Evolutionary conservation across 495 filamentous ascomycete species (phyloP).

Genomic region (Lichenothelia convexa): DNA sequence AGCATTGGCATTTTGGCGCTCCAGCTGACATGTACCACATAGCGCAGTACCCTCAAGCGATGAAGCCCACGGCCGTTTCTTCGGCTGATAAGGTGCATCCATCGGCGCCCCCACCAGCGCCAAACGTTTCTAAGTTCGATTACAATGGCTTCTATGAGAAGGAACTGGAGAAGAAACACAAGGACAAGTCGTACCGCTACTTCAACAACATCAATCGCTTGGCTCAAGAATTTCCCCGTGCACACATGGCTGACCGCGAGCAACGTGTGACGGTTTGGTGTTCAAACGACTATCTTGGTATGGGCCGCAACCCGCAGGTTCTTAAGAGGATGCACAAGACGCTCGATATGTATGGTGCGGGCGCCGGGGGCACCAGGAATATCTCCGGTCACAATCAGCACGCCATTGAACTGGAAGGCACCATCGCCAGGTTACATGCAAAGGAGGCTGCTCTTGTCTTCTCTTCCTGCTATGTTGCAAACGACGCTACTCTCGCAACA

Average conservation of each 20-base stretch:
- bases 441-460: constrained; percentile 88
- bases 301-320: constrained; percentile 82
- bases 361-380: constrained; percentile 88
- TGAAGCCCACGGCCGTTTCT: constrained; percentile 8
- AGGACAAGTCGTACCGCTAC: constrained; percentile 98
- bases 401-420: constrained; percentile 66
- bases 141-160: constrained; percentile 76
- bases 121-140: constrained; percentile 46
- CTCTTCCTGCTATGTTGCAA: constrained; percentile 92
- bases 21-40: neutral
- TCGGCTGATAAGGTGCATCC: constrained; percentile 3
- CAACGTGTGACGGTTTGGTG: constrained; percentile 97
- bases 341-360: constrained; percentile 84
- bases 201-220: constrained; percentile 99
- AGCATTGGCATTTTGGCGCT: neutral
- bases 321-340: constrained; percentile 86
- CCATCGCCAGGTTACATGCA: constrained; percentile 74
- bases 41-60: constrained; percentile 13
- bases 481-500: constrained; percentile 92
- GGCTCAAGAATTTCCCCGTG: constrained; percentile 87
- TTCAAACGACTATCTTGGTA: constrained; percentile 96
- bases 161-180: constrained; percentile 95
- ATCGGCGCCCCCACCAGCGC: constrained; percentile 19
- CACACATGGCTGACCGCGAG: constrained; percentile 69
- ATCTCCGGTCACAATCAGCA: constrained; percentile 97